Evolutionary conservation across 768 basidiomycete genomes (phyloP).

Genomic region (Symmetrospora coprosmae): DNA sequence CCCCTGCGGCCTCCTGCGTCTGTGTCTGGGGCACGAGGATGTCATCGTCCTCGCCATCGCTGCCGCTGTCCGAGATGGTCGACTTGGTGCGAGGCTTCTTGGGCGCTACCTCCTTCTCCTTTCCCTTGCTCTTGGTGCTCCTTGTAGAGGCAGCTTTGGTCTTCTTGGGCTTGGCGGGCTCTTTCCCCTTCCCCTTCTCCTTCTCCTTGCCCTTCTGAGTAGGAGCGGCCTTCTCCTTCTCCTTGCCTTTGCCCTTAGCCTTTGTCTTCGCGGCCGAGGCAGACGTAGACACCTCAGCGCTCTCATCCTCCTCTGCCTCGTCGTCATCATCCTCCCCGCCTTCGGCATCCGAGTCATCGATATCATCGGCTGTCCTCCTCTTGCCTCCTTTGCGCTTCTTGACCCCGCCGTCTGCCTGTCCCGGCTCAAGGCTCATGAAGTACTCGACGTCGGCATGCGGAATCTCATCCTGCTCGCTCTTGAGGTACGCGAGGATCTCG

Average conservation of each 20-base stretch:
- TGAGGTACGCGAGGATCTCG: constrained; percentile 1
- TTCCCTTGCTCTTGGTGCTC: not conserved
- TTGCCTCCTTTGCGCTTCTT: not conserved
- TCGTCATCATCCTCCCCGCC: not conserved
- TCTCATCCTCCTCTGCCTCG: not conserved
- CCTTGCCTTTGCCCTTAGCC: no score
- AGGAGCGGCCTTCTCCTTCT: not conserved
- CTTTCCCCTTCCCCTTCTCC: not conserved
- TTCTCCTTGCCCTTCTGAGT: not conserved
- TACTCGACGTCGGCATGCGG: constrained; percentile 1
- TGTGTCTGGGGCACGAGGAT: no score
- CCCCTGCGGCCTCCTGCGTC: no score
- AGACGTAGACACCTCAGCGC: no score
- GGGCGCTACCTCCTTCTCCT: no score
- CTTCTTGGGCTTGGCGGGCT: not conserved
- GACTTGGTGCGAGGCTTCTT: no score
- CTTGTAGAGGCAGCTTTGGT: not conserved
- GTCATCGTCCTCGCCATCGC: no score
- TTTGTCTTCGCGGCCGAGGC: no score
- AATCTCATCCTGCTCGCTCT: constrained; percentile 9
- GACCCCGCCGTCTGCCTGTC: not conserved
- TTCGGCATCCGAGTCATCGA: not conserved
- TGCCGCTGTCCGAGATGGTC: no score
- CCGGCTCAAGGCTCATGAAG: not conserved
- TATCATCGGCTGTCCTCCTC: not conserved